Base-by-base conservation (phyloP, 495 filamentous ascomycete genomes). In the Neurospora sp. region DNA sequence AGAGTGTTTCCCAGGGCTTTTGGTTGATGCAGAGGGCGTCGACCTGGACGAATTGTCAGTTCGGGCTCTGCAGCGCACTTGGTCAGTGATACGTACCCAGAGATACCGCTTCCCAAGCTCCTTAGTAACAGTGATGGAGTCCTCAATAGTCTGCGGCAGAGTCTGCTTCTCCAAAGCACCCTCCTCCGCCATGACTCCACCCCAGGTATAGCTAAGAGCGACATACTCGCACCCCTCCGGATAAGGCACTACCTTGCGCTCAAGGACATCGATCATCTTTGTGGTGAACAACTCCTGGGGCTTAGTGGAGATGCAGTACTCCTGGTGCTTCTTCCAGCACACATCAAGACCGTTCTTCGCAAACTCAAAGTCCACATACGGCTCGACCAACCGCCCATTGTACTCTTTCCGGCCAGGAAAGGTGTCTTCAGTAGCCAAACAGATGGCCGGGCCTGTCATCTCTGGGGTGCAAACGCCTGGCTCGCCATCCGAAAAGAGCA, bases 11-110 rank as follows among this genome's bases (percentile, higher is more conserved):
- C 54, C 54, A 37, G 0, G 72, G 72, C 4, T 48, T 76, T 41
- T 78, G 77, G 39, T 76, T 74, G 48, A 78, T 75, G 48, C 75
- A 79, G 6, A 78, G 71, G 11, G 71, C 78, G 48, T 78, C 76
- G 1, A 78, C 69, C 73, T 76, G 41, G 46, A 10, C 3, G 10
- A 5, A 37, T 59, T 7, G 70, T 71, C 31, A 37, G 39, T 35
- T n/a, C 7, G 18, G n/a, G n/a, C 27, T 42, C 18, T 38, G 37
- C 23, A 20, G 18, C 1, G 35, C 0, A 66, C 37, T 11, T 38
- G n/a, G 1, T 18, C 70, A 27, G 5, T n/a, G 31, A 12, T 10
- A 38, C 31, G 11, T 54, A 76, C 76, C 78, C 75, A 78, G 39
- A 78, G 73, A 73, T 79, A 79, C 6, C 59, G 44, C 10, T 31